Evolutionary conservation across 768 basidiomycete species (phyloP).

Genomic region (Lentinula aciculospora): DNA sequence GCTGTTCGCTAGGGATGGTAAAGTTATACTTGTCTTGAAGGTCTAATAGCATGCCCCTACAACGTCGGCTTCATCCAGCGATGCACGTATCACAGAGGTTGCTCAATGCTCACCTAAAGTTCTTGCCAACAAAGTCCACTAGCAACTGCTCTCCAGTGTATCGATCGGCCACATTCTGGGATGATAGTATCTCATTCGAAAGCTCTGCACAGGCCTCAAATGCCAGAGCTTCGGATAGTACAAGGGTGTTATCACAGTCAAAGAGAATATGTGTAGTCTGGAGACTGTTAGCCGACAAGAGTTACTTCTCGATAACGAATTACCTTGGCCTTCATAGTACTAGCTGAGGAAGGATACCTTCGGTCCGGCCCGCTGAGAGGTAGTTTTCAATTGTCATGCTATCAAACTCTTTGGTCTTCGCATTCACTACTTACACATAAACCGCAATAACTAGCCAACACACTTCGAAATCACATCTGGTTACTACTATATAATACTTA

Average conservation of each 20-base stretch:
- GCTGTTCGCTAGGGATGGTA: conserved; percentile 8
- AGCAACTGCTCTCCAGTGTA: conserved; percentile 18
- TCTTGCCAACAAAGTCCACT: conserved; percentile 19
- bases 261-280: conserved; percentile 19
- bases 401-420: too few relatives aligned
- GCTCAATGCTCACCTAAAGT: conserved; percentile 11
- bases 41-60: conserved; percentile 13
- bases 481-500: too few relatives aligned
- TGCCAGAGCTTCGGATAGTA: conserved; percentile 17
- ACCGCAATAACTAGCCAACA: too few relatives aligned
- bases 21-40: conserved; percentile 15
- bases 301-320: neutral
- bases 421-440: too few relatives aligned
- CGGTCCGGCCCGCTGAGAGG: too few relatives aligned
- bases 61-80: too few relatives aligned
- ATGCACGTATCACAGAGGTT: neutral
- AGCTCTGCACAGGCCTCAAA: conserved; percentile 20
- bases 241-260: conserved; percentile 21
- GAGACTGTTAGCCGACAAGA: neutral
- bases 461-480: too few relatives aligned
- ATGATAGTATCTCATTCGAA: conserved; percentile 16
- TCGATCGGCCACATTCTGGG: conserved; percentile 13
- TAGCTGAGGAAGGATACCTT: neutral
- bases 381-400: too few relatives aligned
- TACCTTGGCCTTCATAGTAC: conserved; percentile 6